Base-by-base conservation (phyloP, 495 filamentous ascomycete species). In the Trichoderma gamsii region DNA sequence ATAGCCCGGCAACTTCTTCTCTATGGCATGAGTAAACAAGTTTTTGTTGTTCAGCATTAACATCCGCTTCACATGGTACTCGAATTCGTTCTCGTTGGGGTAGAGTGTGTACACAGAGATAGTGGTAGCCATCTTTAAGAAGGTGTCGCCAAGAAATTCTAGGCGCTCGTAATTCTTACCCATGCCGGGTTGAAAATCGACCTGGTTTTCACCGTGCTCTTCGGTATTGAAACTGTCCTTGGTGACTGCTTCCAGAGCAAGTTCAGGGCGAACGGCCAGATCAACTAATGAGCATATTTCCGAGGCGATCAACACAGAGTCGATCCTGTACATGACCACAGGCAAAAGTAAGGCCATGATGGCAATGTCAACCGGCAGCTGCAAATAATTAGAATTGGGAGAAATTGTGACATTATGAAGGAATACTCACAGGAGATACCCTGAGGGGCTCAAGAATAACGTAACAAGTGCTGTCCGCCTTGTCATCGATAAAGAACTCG, bases 101-200 rank as follows among this genome's bases (percentile, higher is more conserved):
- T 89, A 87, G 27, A 86, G 82, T 6, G 86, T 86, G 72, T 88
- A 98, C 6, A 96, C 80, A 25, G 92, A 84, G 25, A 99, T 92
- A 0, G 94, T 92, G 12, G 95, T 98, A 46, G 91, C 91, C 88
- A 97, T 92, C 80, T 99, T 99, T 52, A 99, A 83, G 75, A 97
- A 97, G 64, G 89, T 90, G 76, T 99, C 95, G 0, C 95, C 95
- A 16, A 98, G 81, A 70, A 98, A 96, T 69, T 99, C 95, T 1
- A 98, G 86, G 32, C 95, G 86, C 77, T 99, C 95, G 72, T 99
- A 99, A 71, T 98, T 97, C 67, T 89, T 92, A 13, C 94, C 95
- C 95, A 97, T 99, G 35, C 95, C 95, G 68, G 85, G 79, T 71
- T 92, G 90, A 27, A 92, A 82, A 70, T 94, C 90, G 51, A 95